Evolutionary conservation across 768 basidiomycete species (phyloP).

Genomic region (Floccularia luteovirens): DNA sequence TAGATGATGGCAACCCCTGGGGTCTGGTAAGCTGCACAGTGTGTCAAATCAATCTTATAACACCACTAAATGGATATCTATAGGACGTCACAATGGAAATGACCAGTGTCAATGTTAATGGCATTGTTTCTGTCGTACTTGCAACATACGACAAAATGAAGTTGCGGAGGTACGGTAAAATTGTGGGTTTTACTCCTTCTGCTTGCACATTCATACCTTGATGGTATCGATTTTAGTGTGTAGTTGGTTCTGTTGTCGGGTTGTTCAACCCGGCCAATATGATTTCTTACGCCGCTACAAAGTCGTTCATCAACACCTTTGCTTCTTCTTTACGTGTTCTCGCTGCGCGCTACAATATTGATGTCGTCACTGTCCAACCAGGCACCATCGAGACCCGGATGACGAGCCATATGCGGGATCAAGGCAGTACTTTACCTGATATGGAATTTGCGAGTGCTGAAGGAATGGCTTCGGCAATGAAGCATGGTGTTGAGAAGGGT

Average conservation of each 20-base stretch:
- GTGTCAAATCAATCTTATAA: neutral
- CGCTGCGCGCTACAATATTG: constrained; percentile 9
- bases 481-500: constrained; percentile 15
- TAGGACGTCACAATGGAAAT: constrained; percentile 18
- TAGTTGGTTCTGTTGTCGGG: constrained; percentile 19
- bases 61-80: neutral
- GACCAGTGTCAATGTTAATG: constrained; percentile 20
- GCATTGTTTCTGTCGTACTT: constrained; percentile 14
- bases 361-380: constrained; percentile 18
- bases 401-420: constrained; percentile 16
- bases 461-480: constrained; percentile 17
- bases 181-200: constrained; percentile 17
- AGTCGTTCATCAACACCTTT: constrained; percentile 23
- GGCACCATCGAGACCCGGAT: constrained; percentile 20
- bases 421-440: constrained; percentile 13
- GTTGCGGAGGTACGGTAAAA: constrained; percentile 17
- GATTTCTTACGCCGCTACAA: constrained; percentile 22
- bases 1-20: constrained; percentile 10
- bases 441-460: constrained; percentile 11
- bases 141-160: constrained; percentile 23
- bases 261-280: constrained; percentile 21
- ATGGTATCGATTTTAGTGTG: constrained; percentile 12
- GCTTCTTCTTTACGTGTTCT: constrained; percentile 18
- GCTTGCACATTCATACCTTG: neutral
- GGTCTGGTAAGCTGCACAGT: constrained; percentile 11